Conservation (phyloP, 2,329 filamentous ascomycete genomes). For the Drechslerella coelobrocha region DNA sequence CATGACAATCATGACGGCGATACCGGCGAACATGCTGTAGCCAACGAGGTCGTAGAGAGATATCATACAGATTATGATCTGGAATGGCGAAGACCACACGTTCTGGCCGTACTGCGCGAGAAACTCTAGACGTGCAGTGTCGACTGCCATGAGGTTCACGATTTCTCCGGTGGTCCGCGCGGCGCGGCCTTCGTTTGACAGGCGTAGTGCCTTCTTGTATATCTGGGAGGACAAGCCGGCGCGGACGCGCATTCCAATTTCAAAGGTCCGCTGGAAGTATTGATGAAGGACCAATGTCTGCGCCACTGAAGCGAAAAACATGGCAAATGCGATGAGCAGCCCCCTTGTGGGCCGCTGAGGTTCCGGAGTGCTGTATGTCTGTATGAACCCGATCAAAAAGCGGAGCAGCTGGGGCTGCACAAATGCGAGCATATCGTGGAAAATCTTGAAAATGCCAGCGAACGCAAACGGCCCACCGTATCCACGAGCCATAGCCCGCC, state of each 20-base stretch:
- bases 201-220: constrained; percentile 84
- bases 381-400: constrained; percentile 81
- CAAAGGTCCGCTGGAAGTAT: constrained; percentile 94
- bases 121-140: constrained; percentile 85
- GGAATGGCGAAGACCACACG: constrained; percentile 94
- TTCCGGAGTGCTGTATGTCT: constrained; percentile 70
- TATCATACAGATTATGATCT: constrained; percentile 93
- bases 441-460: constrained; percentile 84
- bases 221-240: constrained; percentile 87
- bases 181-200: constrained; percentile 91
- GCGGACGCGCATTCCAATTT: constrained; percentile 96
- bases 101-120: constrained; percentile 94
- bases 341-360: constrained; percentile 81
- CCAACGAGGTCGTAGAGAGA: constrained; percentile 96
- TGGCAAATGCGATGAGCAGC: constrained; percentile 83
- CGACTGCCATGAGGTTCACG: constrained; percentile 99
- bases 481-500: constrained; percentile 81
- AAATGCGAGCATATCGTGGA: constrained; percentile 85
- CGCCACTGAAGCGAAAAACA: constrained; percentile 85
- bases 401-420: constrained; percentile 88
- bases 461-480: constrained; percentile 85
- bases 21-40: constrained; percentile 91
- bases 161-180: constrained; percentile 94
- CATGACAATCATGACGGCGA: constrained; percentile 96
- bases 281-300: constrained; percentile 94